These are phyloP conservation scores for Solanum rostratum DNA, from an alignment of 257 asterid species.

Conservation along the genomic window DNA sequence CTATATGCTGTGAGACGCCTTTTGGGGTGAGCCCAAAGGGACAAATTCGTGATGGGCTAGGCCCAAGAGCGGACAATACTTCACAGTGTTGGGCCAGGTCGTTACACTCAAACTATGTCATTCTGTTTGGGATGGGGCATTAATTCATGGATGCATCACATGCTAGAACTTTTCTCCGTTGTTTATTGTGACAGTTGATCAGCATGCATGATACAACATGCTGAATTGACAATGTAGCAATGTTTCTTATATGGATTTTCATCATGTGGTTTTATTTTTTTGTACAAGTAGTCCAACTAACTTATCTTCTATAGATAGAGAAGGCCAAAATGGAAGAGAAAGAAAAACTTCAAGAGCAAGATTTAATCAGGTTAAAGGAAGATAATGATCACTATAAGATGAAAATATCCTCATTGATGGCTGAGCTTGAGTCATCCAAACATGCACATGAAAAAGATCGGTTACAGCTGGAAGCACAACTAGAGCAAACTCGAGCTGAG, in stretches of 20 bases:
- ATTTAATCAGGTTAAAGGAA: constrained; percentile 39
- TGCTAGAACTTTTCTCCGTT: neutral
- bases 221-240: neutral
- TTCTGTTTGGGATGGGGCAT: neutral
- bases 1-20: too few relatives aligned
- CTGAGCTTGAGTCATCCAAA: constrained; percentile 43
- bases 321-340: constrained; percentile 59
- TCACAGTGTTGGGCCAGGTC: too few relatives aligned
- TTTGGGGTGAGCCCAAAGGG: too few relatives aligned
- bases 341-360: constrained; percentile 47
- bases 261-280: neutral
- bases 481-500: constrained; percentile 40
- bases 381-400: constrained; percentile 48
- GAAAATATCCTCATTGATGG: constrained; percentile 40
- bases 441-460: constrained; percentile 39
- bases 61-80: too few relatives aligned
- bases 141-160: neutral
- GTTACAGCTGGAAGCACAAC: constrained; percentile 39
- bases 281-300: neutral
- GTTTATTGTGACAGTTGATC: neutral
- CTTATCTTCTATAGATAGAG: constrained; percentile 45
- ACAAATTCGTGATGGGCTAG: too few relatives aligned
- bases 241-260: neutral
- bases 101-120: neutral
- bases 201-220: neutral